Conservation (phyloP, 2,329 filamentous ascomycete species). For the Periglandula ipomoeae region DNA sequence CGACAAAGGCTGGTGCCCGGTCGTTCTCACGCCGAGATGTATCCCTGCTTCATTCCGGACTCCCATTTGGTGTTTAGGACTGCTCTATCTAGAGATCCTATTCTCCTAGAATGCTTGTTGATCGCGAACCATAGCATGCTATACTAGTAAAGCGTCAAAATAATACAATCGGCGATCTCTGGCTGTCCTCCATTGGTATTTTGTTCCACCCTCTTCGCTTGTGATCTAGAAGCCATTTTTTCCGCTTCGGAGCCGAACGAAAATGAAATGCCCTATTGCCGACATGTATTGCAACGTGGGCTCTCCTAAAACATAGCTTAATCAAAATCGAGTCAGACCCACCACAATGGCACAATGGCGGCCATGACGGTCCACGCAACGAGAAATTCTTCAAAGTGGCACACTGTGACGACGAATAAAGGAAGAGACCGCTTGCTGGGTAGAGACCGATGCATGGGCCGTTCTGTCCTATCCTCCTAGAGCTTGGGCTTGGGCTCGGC, state of each 20-base stretch:
- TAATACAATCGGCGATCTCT: not conserved
- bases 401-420: not conserved
- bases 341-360: not conserved
- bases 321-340: not conserved
- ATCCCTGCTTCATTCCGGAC: constrained; percentile 3
- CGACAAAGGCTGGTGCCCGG: constrained; percentile 2
- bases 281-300: not conserved
- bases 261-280: not conserved
- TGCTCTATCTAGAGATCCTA: not conserved
- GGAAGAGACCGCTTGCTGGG: not conserved
- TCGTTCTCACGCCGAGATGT: constrained; percentile 2
- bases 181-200: no score
- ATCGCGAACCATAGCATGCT: not conserved
- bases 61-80: constrained; percentile 4
- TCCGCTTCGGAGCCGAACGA: not conserved
- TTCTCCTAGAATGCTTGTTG: not conserved
- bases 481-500: constrained; percentile 29
- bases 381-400: not conserved
- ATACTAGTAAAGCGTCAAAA: not conserved
- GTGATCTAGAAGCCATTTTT: not conserved
- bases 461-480: constrained; percentile 14
- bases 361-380: not conserved
- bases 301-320: not conserved
- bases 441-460: not conserved
- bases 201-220: no score